Conservation (phyloP, 2,329 filamentous ascomycete species). For the Sarocladium strictum region DNA sequence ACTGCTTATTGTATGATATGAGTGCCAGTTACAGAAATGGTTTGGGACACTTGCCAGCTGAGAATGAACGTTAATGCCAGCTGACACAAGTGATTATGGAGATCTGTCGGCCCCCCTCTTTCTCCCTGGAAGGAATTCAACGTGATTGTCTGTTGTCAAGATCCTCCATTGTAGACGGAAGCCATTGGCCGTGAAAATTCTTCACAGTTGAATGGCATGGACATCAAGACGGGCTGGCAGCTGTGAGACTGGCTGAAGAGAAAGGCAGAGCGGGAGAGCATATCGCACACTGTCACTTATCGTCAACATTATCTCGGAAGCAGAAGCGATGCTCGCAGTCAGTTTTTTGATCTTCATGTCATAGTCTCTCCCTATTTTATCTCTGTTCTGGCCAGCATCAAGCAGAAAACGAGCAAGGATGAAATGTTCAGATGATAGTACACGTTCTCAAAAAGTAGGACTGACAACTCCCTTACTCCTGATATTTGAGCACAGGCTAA, state of each 20-base stretch:
- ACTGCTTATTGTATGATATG: background rate
- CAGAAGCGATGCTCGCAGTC: too few species aligned
- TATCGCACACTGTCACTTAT: too few species aligned
- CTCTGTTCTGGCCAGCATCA: background rate
- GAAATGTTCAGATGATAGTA: background rate
- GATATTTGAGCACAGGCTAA: background rate
- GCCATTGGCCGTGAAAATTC: too few species aligned
- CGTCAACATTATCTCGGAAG: too few species aligned
- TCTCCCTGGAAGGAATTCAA: background rate
- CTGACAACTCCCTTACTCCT: background rate
- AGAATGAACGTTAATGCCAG: background rate
- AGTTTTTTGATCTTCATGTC: background rate
- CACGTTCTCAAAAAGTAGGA: background rate
- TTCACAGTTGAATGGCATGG: too few species aligned
- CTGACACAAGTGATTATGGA: background rate
- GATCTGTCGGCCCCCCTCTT: background rate
- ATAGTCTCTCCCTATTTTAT: background rate
- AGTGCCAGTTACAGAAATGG: background rate
- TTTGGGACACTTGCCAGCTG: background rate
- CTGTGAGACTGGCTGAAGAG: too few species aligned
- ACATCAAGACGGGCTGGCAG: too few species aligned
- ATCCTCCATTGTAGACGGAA: too few species aligned
- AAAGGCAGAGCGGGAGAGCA: too few species aligned
- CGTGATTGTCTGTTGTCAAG: too few species aligned
- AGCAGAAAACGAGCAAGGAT: background rate